Percentiles rank a stretch among this genome's conserved stretches.
Conservation (phyloP, 2,329 filamentous ascomycete species). For the Fusarium sp. region DNA sequence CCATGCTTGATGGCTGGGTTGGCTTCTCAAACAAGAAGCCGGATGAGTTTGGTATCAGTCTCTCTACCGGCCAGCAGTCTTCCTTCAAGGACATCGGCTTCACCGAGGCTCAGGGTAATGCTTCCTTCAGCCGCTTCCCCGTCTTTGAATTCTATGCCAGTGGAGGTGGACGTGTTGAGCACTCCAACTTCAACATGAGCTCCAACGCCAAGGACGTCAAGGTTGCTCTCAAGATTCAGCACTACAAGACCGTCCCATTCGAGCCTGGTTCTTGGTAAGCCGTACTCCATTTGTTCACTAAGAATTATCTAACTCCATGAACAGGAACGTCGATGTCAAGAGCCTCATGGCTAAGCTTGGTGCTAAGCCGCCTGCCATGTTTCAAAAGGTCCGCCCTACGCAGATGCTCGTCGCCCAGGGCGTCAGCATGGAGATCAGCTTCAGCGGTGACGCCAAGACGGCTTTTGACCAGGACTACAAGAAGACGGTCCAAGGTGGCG, state of each 20-base stretch:
- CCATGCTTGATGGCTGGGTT: not conserved
- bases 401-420: not conserved
- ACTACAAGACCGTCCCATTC: not conserved
- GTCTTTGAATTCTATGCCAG: not conserved
- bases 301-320: rapidly evolving
- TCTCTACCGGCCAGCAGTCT: not conserved
- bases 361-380: not conserved
- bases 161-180: not conserved
- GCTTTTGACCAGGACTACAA: not conserved
- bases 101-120: not conserved
- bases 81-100: not conserved
- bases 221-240: not conserved
- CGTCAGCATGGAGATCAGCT: not conserved
- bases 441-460: not conserved
- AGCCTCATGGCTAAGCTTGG: not conserved
- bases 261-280: not conserved
- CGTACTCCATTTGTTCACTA: rapidly evolving
- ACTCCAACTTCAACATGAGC: not conserved
- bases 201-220: not conserved
- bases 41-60: not conserved
- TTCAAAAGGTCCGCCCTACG: not conserved
- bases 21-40: not conserved
- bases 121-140: not conserved
- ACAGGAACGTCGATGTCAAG: not conserved
- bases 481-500: not conserved